Evolutionary conservation across 2,329 filamentous ascomycete species (phyloP).

Genomic region (Talaromyces atroroseus): DNA sequence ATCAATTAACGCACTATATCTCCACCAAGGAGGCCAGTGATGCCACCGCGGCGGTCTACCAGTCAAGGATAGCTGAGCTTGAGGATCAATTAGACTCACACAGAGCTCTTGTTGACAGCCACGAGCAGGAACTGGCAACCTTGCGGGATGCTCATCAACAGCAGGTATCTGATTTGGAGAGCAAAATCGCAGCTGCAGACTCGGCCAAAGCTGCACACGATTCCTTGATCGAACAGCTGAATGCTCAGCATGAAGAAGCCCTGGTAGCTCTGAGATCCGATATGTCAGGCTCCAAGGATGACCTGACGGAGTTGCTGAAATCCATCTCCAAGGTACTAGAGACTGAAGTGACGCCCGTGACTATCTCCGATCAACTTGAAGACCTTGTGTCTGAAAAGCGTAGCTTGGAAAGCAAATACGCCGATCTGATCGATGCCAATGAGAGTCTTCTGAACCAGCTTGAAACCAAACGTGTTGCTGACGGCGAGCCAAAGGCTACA

Average conservation of each 20-base stretch:
- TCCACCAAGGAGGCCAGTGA: conserved; percentile 54
- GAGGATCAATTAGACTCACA: conserved; percentile 54
- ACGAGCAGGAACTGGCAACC: conserved; percentile 40
- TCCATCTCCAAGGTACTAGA: conserved; percentile 47
- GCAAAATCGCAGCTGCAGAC: conserved; percentile 3
- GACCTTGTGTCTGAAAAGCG: conserved; percentile 41
- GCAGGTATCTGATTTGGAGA: conserved; percentile 33
- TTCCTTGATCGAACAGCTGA: conserved; percentile 43
- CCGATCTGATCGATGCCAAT: conserved; percentile 36
- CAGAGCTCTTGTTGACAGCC: conserved; percentile 35
- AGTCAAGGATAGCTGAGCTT: conserved; percentile 47
- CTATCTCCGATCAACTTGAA: conserved; percentile 60
- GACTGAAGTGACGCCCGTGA: conserved; percentile 50
- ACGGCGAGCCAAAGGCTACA: conserved; percentile 33
- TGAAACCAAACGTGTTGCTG: conserved; percentile 31
- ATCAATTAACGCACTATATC: conserved; percentile 62
- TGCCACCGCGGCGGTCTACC: conserved; percentile 42
- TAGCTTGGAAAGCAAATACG: conserved; percentile 38
- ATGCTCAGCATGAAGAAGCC: conserved; percentile 54
- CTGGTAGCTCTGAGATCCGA: conserved; percentile 58
- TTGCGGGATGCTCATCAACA: conserved; percentile 50
- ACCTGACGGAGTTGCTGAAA: conserved; percentile 59
- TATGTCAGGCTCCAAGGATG: conserved; percentile 60
- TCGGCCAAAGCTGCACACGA: conserved; percentile 30
- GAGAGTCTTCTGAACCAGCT: conserved; percentile 35